Evolutionary conservation across 805 yeast species (phyloP), one percentile per base, ranked within the genome.

Genomic region (Saccharomycopsis fodiens): DNA sequence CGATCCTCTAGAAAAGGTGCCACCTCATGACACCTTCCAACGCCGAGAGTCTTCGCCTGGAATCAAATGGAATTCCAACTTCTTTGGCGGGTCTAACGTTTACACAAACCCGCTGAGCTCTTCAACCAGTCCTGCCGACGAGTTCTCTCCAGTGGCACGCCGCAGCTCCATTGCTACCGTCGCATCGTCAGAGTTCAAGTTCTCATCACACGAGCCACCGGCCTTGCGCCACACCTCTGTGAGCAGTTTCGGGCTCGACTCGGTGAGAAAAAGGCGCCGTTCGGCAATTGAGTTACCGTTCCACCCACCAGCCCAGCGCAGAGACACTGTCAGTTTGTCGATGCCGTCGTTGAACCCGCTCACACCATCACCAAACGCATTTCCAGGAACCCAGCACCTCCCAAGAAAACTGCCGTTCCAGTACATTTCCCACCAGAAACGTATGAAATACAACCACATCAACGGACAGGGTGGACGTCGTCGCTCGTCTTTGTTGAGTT

Each of bases 401-500:
- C 42, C 49, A 3, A 35, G 40, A 19, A 20, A 27, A n/a, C 37
- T 21, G 15, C 37, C 44, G 3, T 74, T 76, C 57, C 76, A 72
- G 41, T 78, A 78, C 55, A 66, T 77, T 55, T 70, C 78, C 1
- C 78, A 72, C 51, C 73, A 70, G 40, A 74, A 74, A 51, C 65
- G 86, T 56, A 56, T 74, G 41, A 64, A 78, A 50, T 57, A 46
- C 23, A 32, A 40, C 3, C 27, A 23, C 20, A 19, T 48, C 3
- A 42, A 48, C 19, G 37, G 31, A 5, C 69, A 71, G 15, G 63
- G 64, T 2, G 56, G 64, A 3, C 61, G 73, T 47, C 65, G 85
- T 45, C 64, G 79, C 44, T 76, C 85, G 0, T 78, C 85, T 0
- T 65, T 78, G 2, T 59, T 81, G 40, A 69, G 72, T 19, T 68